Percentiles rank a stretch among this genome's conserved stretches.
phyloP scores from a whole-genome alignment of 805 yeast species.

The Metschnikowia lochheadii region DNA sequence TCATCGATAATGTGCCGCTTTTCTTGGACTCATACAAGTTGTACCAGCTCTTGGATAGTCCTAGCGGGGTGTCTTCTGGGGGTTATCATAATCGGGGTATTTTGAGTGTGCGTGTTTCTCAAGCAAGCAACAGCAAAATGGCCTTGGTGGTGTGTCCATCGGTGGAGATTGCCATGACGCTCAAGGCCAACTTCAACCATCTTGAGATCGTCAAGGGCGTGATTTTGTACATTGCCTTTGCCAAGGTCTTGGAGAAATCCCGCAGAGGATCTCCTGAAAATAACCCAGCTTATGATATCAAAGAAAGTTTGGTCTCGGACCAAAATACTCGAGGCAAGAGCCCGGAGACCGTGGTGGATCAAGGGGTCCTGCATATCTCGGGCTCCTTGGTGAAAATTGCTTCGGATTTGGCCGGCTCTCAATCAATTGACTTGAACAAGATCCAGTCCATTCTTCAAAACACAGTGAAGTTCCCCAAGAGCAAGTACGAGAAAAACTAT shows the following conservation, averaged over 20 bases:
- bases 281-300: neutral
- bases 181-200: conserved; percentile 75
- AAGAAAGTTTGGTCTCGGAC: neutral
- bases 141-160: conserved; percentile 65
- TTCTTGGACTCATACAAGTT: conserved; percentile 51
- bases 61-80: conserved; percentile 32
- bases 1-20: conserved; percentile 78
- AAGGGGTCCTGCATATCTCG: neutral
- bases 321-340: neutral
- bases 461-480: conserved; percentile 36
- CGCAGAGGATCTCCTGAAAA: neutral
- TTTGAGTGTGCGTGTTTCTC: conserved; percentile 45
- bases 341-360: neutral
- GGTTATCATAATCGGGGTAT: conserved; percentile 63
- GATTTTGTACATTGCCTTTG: conserved; percentile 77
- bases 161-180: conserved; percentile 72
- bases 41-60: conserved; percentile 22
- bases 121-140: conserved; percentile 19
- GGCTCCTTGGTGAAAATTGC: neutral
- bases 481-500: conserved; percentile 49
- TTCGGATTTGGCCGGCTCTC: conserved; percentile 5
- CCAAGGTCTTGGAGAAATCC: conserved; percentile 50
- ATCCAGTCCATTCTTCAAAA: conserved; percentile 42
- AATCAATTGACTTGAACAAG: conserved; percentile 31
- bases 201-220: conserved; percentile 78